A percentile compares a stretch with the other conserved stretches of the same genome.
These are phyloP conservation scores for Pyrus hybrid DNA, from an alignment of 331 rosid genomes.

Conservation along the genomic window DNA sequence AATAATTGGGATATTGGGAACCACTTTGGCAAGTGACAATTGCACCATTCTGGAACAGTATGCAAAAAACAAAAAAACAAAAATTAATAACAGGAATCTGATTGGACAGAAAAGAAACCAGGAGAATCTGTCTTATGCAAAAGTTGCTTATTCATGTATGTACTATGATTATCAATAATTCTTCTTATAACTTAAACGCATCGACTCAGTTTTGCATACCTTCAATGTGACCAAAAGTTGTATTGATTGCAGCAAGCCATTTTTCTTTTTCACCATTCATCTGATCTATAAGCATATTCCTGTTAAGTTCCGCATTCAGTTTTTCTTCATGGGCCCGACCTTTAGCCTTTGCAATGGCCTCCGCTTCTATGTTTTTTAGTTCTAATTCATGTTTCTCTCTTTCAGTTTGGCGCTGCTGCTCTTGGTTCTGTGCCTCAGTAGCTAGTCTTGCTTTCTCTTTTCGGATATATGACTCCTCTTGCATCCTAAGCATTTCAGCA, in stretches of 20 bases:
- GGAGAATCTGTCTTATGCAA: background rate
- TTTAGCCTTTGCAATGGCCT: slow-evolving; percentile 94
- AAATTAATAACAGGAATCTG: background rate
- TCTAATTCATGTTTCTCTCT: slow-evolving; percentile 88
- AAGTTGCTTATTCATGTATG: background rate
- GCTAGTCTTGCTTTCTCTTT: slow-evolving; percentile 79
- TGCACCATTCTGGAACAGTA: background rate
- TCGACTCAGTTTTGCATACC: slow-evolving; percentile 32
- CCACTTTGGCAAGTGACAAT: background rate
- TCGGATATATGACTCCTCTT: slow-evolving; percentile 78
- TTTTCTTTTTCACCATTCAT: slow-evolving; percentile 87
- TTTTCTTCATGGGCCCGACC: slow-evolving; percentile 83
- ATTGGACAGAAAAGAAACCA: background rate
- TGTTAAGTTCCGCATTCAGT: slow-evolving; percentile 78
- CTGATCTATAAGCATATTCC: slow-evolving; percentile 81
- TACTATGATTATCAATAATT: background rate
- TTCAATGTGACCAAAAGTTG: slow-evolving; percentile 91
- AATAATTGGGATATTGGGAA: background rate
- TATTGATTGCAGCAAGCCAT: slow-evolving; percentile 96
- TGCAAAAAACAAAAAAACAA: background rate
- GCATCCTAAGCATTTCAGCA: slow-evolving; percentile 87
- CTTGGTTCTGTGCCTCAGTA: slow-evolving; percentile 88
- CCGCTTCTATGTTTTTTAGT: slow-evolving; percentile 81
- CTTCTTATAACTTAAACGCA: background rate
- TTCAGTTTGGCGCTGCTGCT: slow-evolving; percentile 83